Evolutionary conservation across 371 early-diverging fungal genomes (phyloP).

Genomic region (Cokeromyces recurvatus): DNA sequence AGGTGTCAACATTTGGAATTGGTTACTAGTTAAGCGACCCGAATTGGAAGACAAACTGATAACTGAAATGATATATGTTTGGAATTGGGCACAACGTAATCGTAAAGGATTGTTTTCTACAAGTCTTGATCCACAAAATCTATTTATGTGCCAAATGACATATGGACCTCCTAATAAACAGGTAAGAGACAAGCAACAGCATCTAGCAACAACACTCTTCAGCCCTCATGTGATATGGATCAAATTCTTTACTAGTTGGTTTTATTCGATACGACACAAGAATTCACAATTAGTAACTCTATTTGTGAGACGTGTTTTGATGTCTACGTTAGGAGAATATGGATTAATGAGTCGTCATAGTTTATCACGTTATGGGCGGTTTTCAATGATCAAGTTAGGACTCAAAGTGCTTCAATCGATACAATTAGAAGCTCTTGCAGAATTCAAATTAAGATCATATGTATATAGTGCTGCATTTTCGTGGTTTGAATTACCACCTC

Average conservation of each 20-base stretch:
- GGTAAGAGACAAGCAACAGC: conserved; percentile 57
- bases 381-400: conserved; percentile 74
- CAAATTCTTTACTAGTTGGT: conserved; percentile 78
- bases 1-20: conserved; percentile 81
- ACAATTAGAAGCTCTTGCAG: conserved; percentile 64
- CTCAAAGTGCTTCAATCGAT: conserved; percentile 69
- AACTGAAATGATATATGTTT: conserved; percentile 74
- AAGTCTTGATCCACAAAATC: conserved; percentile 45
- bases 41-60: conserved; percentile 73
- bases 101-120: conserved; percentile 75
- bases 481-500: conserved; percentile 72
- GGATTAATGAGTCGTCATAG: conserved; percentile 66
- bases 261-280: conserved; percentile 75
- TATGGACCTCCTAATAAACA: conserved; percentile 85
- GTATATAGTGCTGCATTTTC: conserved; percentile 63
- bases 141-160: conserved; percentile 86
- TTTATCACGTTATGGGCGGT: conserved; percentile 73
- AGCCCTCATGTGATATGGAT: conserved; percentile 82
- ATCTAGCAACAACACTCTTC: conserved; percentile 60
- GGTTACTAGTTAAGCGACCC: conserved; percentile 77
- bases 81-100: conserved; percentile 79
- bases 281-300: conserved; percentile 71
- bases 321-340: conserved; percentile 66
- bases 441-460: conserved; percentile 55
- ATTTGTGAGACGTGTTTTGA: conserved; percentile 70